These are phyloP conservation scores for Trichoderma koningiopsis DNA, from an alignment of 2,329 filamentous ascomycete genomes.

Conservation along the genomic window DNA sequence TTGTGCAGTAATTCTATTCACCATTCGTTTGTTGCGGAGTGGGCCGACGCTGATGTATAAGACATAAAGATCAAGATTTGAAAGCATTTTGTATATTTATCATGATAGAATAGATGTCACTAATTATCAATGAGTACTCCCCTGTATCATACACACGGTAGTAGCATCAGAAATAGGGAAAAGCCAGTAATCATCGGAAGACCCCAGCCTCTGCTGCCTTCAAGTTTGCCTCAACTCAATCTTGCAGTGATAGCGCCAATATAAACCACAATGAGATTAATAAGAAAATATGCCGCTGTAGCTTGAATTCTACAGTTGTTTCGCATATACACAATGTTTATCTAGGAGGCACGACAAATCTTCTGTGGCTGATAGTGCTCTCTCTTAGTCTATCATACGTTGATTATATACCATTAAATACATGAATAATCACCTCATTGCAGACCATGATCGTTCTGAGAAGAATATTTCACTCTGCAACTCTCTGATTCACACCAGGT, in stretches of 20 bases:
- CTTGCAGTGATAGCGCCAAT: neutral
- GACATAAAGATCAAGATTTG: neutral
- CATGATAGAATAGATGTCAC: neutral
- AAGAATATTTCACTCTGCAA: neutral
- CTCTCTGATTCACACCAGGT: neutral
- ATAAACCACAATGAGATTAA: neutral
- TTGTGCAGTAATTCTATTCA: neutral
- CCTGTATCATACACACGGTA: too few relatives aligned
- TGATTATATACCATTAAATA: neutral
- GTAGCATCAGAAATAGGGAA: too few relatives aligned
- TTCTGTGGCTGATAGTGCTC: neutral
- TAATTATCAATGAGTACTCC: neutral
- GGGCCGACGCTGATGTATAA: neutral
- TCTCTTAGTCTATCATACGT: neutral
- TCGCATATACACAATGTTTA: neutral
- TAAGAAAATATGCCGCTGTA: neutral
- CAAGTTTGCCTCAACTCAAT: neutral
- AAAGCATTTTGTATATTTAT: neutral
- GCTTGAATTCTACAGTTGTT: neutral
- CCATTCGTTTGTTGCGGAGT: neutral
- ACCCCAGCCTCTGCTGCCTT: neutral
- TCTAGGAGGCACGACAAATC: neutral
- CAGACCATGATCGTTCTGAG: too few relatives aligned
- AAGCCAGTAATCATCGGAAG: neutral
- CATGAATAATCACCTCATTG: too few relatives aligned